phyloP scores from a whole-genome alignment of 2,329 filamentous ascomycete species.

The Exutisphaerella laricina region DNA sequence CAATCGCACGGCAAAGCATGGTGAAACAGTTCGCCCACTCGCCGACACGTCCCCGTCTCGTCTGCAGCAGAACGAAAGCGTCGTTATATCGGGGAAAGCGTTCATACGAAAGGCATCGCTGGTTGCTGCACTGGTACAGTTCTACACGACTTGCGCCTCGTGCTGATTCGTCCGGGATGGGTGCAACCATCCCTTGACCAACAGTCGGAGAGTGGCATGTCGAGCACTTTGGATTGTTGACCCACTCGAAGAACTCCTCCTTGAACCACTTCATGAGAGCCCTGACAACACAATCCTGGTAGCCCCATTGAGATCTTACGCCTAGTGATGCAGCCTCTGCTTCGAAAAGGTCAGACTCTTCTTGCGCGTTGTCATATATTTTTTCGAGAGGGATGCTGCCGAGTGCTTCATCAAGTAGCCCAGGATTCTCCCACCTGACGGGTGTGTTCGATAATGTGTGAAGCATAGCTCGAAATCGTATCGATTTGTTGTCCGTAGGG shows the following conservation, averaged over 20 bases:
- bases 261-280: slow-evolving; percentile 95
- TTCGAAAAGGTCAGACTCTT: slow-evolving; percentile 80
- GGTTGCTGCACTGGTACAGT: slow-evolving; percentile 77
- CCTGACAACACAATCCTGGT: slow-evolving; percentile 92
- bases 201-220: slow-evolving; percentile 78
- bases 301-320: slow-evolving; percentile 79
- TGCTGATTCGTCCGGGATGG: slow-evolving; percentile 82
- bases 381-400: slow-evolving; percentile 80
- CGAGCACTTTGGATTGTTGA: slow-evolving; percentile 87
- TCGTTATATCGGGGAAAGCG: slow-evolving; percentile 93
- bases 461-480: slow-evolving; percentile 62
- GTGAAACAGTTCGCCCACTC: slow-evolving; percentile 99
- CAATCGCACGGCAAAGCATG: slow-evolving; percentile 93
- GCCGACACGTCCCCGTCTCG: slow-evolving; percentile 75
- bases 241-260: slow-evolving; percentile 88
- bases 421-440: slow-evolving; percentile 93
- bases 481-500: slow-evolving; percentile 50
- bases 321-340: slow-evolving; percentile 86
- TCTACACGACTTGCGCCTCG: slow-evolving; percentile 84
- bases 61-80: slow-evolving; percentile 86
- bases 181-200: slow-evolving; percentile 73
- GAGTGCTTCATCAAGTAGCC: slow-evolving; percentile 85
- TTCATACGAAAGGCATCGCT: slow-evolving; percentile 70
- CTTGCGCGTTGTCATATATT: slow-evolving; percentile 90
- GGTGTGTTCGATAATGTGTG: slow-evolving; percentile 82